These are phyloP conservation scores for Colletotrichum viniferum DNA, from an alignment of 2,329 filamentous ascomycete species.

Conservation along the genomic window DNA sequence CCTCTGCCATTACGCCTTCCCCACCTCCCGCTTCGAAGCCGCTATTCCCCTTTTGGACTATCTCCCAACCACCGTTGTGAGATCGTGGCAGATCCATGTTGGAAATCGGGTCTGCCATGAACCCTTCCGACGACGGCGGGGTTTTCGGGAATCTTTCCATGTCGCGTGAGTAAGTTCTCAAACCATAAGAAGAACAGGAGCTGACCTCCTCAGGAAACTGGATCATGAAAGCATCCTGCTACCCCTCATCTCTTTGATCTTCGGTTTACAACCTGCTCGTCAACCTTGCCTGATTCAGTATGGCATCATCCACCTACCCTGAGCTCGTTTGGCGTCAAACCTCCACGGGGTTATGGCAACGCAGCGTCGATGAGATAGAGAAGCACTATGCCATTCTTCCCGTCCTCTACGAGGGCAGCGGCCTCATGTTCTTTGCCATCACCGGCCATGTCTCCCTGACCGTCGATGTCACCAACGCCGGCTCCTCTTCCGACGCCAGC, in stretches of 20 bases:
- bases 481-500: background rate
- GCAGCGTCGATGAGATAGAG: slow-evolving; percentile 45
- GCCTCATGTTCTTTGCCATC: slow-evolving; percentile 45
- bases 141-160: background rate
- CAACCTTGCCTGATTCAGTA: background rate
- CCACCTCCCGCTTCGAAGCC: background rate
- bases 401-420: slow-evolving; percentile 37
- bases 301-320: background rate
- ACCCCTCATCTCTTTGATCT: background rate
- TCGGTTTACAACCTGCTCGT: background rate
- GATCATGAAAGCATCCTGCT: background rate
- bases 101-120: background rate
- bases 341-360: slow-evolving; percentile 32
- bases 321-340: slow-evolving; percentile 29
- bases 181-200: background rate
- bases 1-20: background rate
- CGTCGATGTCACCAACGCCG: slow-evolving; percentile 11
- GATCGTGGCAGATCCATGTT: background rate
- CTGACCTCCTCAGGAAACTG: background rate
- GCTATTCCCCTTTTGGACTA: background rate
- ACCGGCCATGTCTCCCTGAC: slow-evolving; percentile 40
- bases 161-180: background rate
- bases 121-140: background rate
- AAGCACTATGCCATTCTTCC: slow-evolving; percentile 42
- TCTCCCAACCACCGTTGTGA: background rate